Conservation (phyloP, 2,329 filamentous ascomycete genomes). For the Sporothrix brunneoviolacea region DNA sequence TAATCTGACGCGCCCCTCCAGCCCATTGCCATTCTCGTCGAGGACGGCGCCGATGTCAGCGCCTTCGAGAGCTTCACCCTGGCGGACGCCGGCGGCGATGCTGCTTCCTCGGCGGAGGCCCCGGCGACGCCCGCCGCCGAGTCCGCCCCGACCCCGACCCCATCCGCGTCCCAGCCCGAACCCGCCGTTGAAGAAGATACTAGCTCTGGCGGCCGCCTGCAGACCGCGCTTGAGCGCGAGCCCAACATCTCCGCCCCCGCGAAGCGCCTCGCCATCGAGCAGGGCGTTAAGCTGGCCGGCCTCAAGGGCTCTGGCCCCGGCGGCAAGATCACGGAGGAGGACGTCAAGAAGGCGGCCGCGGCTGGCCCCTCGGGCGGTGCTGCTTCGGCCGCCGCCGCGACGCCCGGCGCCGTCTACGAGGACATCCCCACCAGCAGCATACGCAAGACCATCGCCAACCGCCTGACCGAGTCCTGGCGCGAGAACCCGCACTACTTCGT, state of each 20-base stretch:
- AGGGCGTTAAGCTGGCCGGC: conserved; percentile 58
- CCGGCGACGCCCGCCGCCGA: conserved; percentile 48
- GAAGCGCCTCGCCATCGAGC: conserved; percentile 78
- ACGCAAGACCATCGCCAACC: conserved; percentile 95
- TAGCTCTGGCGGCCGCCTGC: conserved; percentile 65
- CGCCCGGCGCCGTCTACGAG: conserved; percentile 62
- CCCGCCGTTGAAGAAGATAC: conserved; percentile 61
- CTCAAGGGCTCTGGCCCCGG: conserved; percentile 83
- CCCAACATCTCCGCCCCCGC: conserved; percentile 65
- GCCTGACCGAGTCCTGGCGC: conserved; percentile 80
- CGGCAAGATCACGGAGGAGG: conserved; percentile 83
- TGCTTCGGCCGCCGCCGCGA: conserved; percentile 36
- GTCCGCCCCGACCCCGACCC: conserved; percentile 36
- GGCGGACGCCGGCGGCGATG: conserved; percentile 83
- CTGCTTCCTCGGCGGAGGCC: conserved; percentile 57
- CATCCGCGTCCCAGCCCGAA: conserved; percentile 49
- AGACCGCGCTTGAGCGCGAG: conserved; percentile 78
- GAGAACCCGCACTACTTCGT: conserved; percentile 99
- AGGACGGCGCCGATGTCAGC: conserved; percentile 79
- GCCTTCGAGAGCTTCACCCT: conserved; percentile 85
- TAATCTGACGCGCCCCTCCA: conserved; percentile 31
- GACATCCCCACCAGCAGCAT: conserved; percentile 82
- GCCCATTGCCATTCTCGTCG: conserved; percentile 94
- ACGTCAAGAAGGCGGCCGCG: conserved; percentile 71
- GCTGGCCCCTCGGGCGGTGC: conserved; percentile 48